Evolutionary conservation across 768 basidiomycete genomes (phyloP), one percentile per base, ranked within the genome.

Genomic region (Pulveroboletus sp.): DNA sequence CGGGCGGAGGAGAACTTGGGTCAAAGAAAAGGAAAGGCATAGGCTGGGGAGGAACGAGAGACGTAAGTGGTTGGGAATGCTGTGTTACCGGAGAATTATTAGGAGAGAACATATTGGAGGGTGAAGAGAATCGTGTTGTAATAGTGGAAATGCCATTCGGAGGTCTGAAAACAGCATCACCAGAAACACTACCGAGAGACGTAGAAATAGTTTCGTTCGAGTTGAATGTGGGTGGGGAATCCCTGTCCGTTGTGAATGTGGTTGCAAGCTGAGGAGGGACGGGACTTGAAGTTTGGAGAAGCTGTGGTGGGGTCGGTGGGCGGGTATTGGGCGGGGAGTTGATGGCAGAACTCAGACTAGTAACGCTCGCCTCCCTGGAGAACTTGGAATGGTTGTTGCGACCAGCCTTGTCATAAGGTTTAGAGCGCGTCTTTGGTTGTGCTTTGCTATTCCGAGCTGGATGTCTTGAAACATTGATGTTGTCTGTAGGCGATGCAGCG

Each of bases 11-110:
- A 52, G 78, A 75, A 47, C 69, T 62, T 30, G 78, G 68, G 49
- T 81, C 76, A 60, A 84, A 83, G 63, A 85, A 83, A 69, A 85
- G 71, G 65, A 78, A 80, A 8, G 82, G 77, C 59, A 83, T 71
- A 2, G 75, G 59, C 38, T 76, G 77, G 5, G 76, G 63, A 47
- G 62, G 49, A 41, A 66, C 51, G 31, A 63, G 55, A 1, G 51
- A 38, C 30, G 57, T 19, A 24, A 65, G 48, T 12, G 52, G 50
- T 9, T 56, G 59, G 19, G 62, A 35, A 24, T 59, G 43, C 41
- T 62, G 68, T 23, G 51, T 37, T 29, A 47, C 45, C 14, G 55
- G 34, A 1, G 50, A 39, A n/a, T 47, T 37, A 34, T 58, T 45
- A 38, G 60, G 41, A 17, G 63, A 48, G 50, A 63, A 51, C 2